Conservation (phyloP, 176 grass and related monocot species). For the Puccinellia tenuiflora region DNA sequence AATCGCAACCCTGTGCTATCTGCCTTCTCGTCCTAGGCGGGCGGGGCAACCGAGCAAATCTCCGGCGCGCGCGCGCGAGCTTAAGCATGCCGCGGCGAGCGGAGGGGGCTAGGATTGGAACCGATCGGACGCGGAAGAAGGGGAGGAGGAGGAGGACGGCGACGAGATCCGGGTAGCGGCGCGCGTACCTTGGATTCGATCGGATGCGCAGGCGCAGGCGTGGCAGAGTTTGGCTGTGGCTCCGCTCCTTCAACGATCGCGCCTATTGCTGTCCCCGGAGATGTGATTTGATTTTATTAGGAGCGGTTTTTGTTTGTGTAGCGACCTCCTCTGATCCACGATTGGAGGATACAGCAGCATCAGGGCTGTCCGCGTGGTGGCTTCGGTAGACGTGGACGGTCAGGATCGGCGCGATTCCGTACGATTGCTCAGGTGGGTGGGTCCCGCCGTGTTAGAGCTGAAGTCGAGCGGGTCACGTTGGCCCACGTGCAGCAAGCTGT, state of each 20-base stretch:
- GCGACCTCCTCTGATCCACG: neutral
- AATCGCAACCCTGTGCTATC: neutral
- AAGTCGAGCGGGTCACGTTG: constrained; percentile 4
- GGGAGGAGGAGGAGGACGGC: neutral
- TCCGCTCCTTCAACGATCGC: neutral
- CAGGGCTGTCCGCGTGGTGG: neutral
- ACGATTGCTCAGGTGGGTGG: neutral
- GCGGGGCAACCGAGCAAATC: neutral
- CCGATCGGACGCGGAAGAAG: neutral
- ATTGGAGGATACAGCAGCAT: neutral
- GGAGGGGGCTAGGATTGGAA: neutral
- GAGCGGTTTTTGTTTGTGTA: neutral
- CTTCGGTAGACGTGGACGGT: neutral
- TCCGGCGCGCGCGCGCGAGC: neutral
- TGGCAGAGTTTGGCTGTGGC: neutral
- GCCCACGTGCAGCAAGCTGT: constrained; percentile 18
- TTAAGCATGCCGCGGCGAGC: neutral
- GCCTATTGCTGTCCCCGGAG: neutral
- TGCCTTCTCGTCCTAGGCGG: neutral
- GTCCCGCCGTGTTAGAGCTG: neutral
- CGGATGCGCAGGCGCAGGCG: constrained; percentile 5
- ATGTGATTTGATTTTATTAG: constrained; percentile 10
- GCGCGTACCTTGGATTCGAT: constrained; percentile 16
- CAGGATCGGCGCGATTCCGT: neutral
- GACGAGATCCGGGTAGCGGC: neutral